phyloP scores from a whole-genome alignment of 345 rosid species.

The Mallotus nudiflorus region DNA sequence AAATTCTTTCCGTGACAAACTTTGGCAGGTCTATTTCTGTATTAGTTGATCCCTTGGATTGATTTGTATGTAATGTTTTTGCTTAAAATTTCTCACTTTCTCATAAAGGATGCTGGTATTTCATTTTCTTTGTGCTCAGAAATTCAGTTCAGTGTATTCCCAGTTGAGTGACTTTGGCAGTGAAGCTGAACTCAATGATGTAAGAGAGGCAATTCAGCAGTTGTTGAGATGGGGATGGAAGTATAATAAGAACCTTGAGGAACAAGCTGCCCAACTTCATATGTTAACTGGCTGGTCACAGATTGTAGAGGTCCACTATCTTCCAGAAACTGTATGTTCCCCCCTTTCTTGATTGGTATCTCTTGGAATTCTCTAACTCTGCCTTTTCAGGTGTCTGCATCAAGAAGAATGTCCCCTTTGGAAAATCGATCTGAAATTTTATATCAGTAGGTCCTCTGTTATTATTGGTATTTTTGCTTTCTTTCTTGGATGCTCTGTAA shows the following conservation, averaged over 20 bases:
- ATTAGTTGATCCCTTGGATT: background rate
- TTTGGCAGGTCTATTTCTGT: conserved; percentile 65
- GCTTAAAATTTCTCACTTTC: conserved; percentile 1
- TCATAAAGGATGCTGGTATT: conserved; percentile 18
- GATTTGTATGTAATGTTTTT: background rate
- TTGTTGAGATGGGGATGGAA: conserved; percentile 97
- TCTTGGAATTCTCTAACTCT: conserved; percentile 5
- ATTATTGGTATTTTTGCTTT: conserved; percentile 10
- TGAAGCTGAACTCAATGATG: conserved; percentile 79
- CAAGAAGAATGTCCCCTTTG: conserved; percentile 68
- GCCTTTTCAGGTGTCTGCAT: conserved; percentile 63
- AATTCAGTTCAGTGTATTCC: conserved; percentile 62
- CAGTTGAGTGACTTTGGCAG: conserved; percentile 54
- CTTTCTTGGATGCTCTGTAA: conserved; percentile 25
- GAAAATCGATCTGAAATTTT: conserved; percentile 76
- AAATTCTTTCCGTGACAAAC: conserved; percentile 68
- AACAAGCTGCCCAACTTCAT: conserved; percentile 98
- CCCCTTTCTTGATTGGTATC: background rate
- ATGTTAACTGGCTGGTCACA: conserved; percentile 98
- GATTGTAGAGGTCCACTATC: conserved; percentile 70
- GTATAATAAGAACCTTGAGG: conserved; percentile 91
- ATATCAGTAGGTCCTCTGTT: conserved; percentile 60
- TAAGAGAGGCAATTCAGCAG: conserved; percentile 72
- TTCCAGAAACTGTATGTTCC: conserved; percentile 1
- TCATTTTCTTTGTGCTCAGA: conserved; percentile 43